Conservation (phyloP, 2,329 filamentous ascomycete species). For the Aureobasidium mangrovei region DNA sequence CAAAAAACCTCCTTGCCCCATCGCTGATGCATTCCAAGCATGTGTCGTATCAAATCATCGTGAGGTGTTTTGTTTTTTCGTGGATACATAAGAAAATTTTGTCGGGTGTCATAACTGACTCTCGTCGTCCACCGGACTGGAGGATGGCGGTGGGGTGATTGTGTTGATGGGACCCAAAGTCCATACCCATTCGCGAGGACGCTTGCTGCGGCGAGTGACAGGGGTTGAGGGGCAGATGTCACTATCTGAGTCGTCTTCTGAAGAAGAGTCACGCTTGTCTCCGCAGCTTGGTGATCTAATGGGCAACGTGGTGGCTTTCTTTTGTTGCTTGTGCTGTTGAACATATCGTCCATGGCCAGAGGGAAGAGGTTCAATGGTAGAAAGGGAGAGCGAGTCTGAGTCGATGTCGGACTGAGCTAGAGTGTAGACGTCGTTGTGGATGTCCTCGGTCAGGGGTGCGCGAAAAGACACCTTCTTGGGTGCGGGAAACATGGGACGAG, state of each 20-base stretch:
- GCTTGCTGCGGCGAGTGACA: slow-evolving; percentile 44
- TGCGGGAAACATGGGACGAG: slow-evolving; percentile 42
- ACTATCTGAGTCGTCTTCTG: slow-evolving; percentile 37
- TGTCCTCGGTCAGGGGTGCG: slow-evolving; percentile 49
- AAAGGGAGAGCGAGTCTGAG: slow-evolving; percentile 29
- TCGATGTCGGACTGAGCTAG: slow-evolving; percentile 48
- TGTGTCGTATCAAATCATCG: not conserved
- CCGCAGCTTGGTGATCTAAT: slow-evolving; percentile 23
- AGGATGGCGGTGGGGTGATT: not conserved
- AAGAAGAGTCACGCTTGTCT: slow-evolving; percentile 40
- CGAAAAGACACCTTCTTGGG: slow-evolving; percentile 51
- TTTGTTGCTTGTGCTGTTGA: slow-evolving; percentile 7
- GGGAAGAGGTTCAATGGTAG: slow-evolving; percentile 21
- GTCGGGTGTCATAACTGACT: not conserved
- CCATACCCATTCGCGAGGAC: slow-evolving; percentile 49
- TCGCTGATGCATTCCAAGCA: slow-evolving; percentile 7
- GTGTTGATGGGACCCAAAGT: slow-evolving; percentile 38
- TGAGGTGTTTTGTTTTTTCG: not conserved
- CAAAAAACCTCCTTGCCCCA: not conserved
- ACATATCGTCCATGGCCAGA: slow-evolving; percentile 1
- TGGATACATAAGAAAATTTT: not conserved
- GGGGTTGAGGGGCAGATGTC: slow-evolving; percentile 44
- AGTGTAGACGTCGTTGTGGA: slow-evolving; percentile 47
- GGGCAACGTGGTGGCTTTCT: slow-evolving; percentile 7
- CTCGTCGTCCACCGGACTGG: not conserved